Evolutionary conservation across 2,329 filamentous ascomycete genomes (phyloP), one percentile per base, ranked within the genome.

Genomic region (Sarocladiaceae sp.): DNA sequence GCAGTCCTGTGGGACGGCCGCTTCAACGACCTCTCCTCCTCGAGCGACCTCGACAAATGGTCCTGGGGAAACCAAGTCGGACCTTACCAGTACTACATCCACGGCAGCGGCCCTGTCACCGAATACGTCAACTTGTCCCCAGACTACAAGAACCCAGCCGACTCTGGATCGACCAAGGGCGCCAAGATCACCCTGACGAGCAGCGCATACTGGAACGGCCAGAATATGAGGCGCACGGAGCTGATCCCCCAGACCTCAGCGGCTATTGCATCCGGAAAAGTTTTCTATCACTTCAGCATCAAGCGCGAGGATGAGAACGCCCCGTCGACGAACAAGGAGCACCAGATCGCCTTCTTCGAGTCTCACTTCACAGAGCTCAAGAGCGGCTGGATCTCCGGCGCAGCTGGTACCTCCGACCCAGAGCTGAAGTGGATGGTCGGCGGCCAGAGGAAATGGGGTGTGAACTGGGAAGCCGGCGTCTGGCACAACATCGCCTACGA

Each of bases 401-500:
- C 72, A 52, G 56, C 63, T 28, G 74, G 70, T 36, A 71, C 70
- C n/a, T 66, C 65, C 18, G 73, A 79, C 54, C 69, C 75, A 26
- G 76, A 77, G 57, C 72, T 89, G 56, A 79, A 82, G 59, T 90
- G 85, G 83, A 79, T 82, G 66, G 80, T 83, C 10, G 74, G 75
- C 54, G 77, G 82, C 15, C 69, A 76, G 58, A 78, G 76, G 48
- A 71, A 87, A 59, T 90, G 85, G 84, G 79, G 77, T 59, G 74
- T 76, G 1, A 72, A 79, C 55, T 83, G 86, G 65, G 74, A 74
- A 51, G 73, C 84, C 1, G 80, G 76, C 36, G 79, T 83, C 11
- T 90, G 86, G 86, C 86, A 90, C 66, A 90, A 90, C 64, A 76
- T 88, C 60, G 86, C 85, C 46, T 89, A 88, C 61, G 84, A 84